These are phyloP conservation scores for Paramecium pentaurelia DNA, from an alignment of 73 alveolate genomes.

Conservation along the genomic window DNA sequence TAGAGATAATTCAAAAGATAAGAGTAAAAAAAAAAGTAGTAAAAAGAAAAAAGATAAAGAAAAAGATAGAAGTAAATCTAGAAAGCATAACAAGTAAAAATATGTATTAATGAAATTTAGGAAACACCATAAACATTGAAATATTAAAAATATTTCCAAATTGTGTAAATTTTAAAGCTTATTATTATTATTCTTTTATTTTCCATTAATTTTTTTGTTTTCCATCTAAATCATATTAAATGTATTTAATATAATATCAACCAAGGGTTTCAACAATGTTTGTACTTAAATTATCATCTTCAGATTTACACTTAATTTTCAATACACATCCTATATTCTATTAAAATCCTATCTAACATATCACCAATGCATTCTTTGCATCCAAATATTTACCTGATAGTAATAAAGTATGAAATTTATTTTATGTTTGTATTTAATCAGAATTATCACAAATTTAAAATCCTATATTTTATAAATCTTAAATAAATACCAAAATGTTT, in stretches of 20 bases:
- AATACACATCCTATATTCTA: not conserved
- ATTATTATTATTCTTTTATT: not conserved
- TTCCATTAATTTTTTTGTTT: not conserved
- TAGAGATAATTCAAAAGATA: not conserved
- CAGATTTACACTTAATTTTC: not conserved
- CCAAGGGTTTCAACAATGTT: not conserved
- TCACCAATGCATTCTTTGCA: not conserved
- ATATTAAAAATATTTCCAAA: not conserved
- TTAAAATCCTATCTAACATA: constrained; percentile 28
- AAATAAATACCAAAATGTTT: constrained; percentile 47
- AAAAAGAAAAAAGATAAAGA: constrained; percentile 34
- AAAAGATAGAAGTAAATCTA: not conserved
- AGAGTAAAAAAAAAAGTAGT: not conserved
- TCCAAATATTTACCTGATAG: constrained; percentile 42
- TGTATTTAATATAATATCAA: not conserved
- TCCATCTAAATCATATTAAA: not conserved
- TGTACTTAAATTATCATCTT: not conserved
- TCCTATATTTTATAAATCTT: not conserved
- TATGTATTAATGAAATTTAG: not conserved
- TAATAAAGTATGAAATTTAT: constrained; percentile 54
- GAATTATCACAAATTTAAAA: constrained; percentile 49
- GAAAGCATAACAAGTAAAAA: constrained; percentile 22
- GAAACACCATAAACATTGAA: constrained; percentile 48
- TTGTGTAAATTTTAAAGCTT: not conserved
- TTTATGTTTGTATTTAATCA: constrained; percentile 7